Evolutionary conservation across 2,329 filamentous ascomycete genomes (phyloP), one percentile per base, ranked within the genome.

Genomic region (Trichoderma hamatum): DNA sequence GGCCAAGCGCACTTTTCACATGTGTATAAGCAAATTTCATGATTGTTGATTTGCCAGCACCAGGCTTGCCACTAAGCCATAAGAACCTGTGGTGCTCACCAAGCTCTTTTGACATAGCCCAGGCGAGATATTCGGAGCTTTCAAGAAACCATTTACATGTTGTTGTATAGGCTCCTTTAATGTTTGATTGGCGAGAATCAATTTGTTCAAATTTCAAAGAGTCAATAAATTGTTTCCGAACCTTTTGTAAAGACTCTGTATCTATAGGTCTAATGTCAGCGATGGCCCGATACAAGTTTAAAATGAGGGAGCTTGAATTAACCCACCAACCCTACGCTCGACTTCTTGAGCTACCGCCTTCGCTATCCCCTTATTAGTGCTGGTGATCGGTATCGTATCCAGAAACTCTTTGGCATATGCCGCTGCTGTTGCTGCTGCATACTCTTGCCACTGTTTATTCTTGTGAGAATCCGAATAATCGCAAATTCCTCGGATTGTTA

Each of bases 121-220:
- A 75, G 6, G 10, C 21, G 0, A 67, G 14, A 9, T 74, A 75
- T 0, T 70, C 11, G 0, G 51, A 51, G 1, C 69, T 34, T 0
- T 68, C 5, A 0, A 73, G 55, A 0, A 75, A 61, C 74, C 73
- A 75, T 0, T 43, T 49, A 6, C 72, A 75, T 0, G 74, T 75
- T n/a, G 68, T 68, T 0, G 10, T 3, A 6, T 74, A 70, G 2
- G 69, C 71, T 0, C 28, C 67, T 19, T 28, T 69, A n/a, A 72
- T 73, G 4, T 24, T 71, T 1, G 46, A 26, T 4, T 71, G 64
- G 0, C 70, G 70, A 5, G 71, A 52, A 21, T 71, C 59, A 1
- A 73, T 72, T 28, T 73, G 70, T 1, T 43, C 64, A 14, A 74
- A 74, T 5, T n/a, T 30, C 11, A 62, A 21, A 13, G 34, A 51